Conservation (phyloP, 257 asterid genomes). For the Catharanthus roseus region DNA sequence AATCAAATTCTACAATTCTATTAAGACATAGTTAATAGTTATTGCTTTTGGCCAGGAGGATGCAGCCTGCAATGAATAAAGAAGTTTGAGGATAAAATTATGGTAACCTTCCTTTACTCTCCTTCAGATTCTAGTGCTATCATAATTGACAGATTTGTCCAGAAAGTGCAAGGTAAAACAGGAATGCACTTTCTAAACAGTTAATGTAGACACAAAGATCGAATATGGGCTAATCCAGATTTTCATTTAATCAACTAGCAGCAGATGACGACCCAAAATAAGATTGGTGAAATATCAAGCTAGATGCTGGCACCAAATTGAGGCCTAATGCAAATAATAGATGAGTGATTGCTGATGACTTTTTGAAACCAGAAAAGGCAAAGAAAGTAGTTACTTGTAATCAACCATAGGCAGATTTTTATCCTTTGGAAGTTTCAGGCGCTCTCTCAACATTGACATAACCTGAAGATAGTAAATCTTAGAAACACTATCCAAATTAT, state of each 20-base stretch:
- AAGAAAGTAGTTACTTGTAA: constrained; percentile 49
- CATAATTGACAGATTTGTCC: background rate
- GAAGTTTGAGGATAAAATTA: background rate
- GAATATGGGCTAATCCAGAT: background rate
- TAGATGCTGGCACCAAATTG: background rate
- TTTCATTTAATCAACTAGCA: background rate
- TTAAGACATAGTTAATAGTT: background rate
- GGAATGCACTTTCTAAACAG: background rate
- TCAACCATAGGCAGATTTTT: constrained; percentile 77
- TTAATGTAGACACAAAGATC: background rate
- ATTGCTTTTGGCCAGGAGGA: background rate
- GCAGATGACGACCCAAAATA: background rate
- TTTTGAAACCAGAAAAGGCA: background rate
- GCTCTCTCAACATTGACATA: constrained; percentile 73
- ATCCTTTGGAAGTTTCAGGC: constrained; percentile 53
- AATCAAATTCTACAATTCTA: background rate
- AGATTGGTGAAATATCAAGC: background rate
- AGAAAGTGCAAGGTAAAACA: background rate
- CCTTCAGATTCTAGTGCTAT: background rate
- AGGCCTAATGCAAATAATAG: background rate
- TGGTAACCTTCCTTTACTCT: background rate
- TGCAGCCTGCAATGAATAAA: background rate
- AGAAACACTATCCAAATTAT: background rate
- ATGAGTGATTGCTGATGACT: constrained; percentile 3
- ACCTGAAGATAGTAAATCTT: constrained; percentile 41